These are phyloP conservation scores for Acrodontium crateriforme DNA, from an alignment of 2,329 filamentous ascomycete species.

Conservation along the genomic window DNA sequence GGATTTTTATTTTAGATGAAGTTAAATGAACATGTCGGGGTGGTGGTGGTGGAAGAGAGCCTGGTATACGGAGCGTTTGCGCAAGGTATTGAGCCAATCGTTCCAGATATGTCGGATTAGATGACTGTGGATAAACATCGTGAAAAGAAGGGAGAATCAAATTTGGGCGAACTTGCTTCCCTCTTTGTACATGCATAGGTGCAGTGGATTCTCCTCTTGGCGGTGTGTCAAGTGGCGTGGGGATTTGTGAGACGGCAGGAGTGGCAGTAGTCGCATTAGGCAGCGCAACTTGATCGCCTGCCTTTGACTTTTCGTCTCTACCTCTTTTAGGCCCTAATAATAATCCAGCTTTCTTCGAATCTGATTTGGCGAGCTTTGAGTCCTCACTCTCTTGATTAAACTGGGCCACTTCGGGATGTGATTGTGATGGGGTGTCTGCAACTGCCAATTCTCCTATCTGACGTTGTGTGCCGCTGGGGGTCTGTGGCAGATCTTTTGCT, in stretches of 20 bases:
- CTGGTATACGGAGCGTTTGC: conserved; percentile 20
- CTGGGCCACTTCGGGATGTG: conserved; percentile 36
- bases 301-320: conserved; percentile 10
- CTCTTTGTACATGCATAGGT: conserved; percentile 19
- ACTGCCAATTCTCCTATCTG: conserved; percentile 38
- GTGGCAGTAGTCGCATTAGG: conserved; percentile 8
- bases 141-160: conserved; percentile 56
- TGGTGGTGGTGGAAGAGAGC: conserved; percentile 34
- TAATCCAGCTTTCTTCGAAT: conserved; percentile 10
- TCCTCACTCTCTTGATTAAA: conserved; percentile 27
- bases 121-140: conserved; percentile 45
- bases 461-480: conserved; percentile 43
- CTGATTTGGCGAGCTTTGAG: conserved; percentile 5
- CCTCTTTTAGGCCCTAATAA: conserved; percentile 13
- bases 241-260: conserved; percentile 8
- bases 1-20: conserved; percentile 54
- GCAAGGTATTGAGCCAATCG: conserved; percentile 23
- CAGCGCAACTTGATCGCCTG: neutral
- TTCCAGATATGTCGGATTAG: conserved; percentile 32
- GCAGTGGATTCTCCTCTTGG: conserved; percentile 13
- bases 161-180: conserved; percentile 36
- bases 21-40: conserved; percentile 55
- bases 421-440: conserved; percentile 36
- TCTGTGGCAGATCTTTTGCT: conserved; percentile 38
- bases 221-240: conserved; percentile 9